A percentile compares a stretch with the other conserved stretches of the same genome.
These are phyloP conservation scores for Crucihimalaya himalaica DNA, from an alignment of 345 rosid species.

Conservation along the genomic window DNA sequence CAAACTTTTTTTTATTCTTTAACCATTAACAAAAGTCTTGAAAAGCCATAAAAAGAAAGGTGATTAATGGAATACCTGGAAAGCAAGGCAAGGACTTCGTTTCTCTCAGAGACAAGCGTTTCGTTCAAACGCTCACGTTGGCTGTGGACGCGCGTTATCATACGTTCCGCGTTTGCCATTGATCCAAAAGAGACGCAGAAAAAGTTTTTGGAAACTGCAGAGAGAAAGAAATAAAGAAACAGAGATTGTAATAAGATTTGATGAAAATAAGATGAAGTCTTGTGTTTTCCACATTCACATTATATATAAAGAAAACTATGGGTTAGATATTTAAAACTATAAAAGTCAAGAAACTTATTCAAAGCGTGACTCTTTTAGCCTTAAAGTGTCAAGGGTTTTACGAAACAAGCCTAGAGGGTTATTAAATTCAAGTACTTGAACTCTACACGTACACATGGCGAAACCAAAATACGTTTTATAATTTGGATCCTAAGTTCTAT, in stretches of 20 bases:
- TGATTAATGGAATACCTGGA: conserved; percentile 50
- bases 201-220: conserved; percentile 27
- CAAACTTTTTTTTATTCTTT: neutral
- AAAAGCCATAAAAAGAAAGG: neutral
- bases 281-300: conserved; percentile 26
- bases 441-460: neutral
- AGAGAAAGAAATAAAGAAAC: neutral
- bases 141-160: conserved; percentile 69
- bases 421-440: conserved; percentile 13
- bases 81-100: conserved; percentile 74
- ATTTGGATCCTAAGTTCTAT: neutral
- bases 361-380: conserved; percentile 12
- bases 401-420: conserved; percentile 11
- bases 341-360: conserved; percentile 11
- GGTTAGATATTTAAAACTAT: neutral
- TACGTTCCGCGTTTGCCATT: conserved; percentile 55
- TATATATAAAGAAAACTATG: neutral
- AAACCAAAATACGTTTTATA: neutral
- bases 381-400: neutral
- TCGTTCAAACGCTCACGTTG: conserved; percentile 77
- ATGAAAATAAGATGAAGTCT: neutral
- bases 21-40: neutral
- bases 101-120: conserved; percentile 63
- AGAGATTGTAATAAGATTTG: neutral
- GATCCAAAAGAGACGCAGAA: conserved; percentile 33